Conservation (phyloP, 2,329 filamentous ascomycete species). For the Exophiala bonariae region DNA sequence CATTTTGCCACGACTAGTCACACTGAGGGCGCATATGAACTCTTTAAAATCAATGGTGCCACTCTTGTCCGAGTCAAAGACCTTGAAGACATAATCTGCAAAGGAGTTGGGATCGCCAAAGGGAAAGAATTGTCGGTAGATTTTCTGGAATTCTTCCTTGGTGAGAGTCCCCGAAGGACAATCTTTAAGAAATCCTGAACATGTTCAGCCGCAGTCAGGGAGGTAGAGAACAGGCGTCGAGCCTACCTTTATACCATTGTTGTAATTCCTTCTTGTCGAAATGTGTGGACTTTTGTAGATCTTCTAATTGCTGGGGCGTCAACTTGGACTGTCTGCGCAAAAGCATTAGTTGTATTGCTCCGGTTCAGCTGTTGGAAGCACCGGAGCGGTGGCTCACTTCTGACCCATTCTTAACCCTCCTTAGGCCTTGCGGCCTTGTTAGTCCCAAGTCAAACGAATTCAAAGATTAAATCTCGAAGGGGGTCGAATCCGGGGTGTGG, state of each 20-base stretch:
- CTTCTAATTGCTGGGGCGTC: slow-evolving; percentile 89
- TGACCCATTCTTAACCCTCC: slow-evolving; percentile 23
- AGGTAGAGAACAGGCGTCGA: not conserved
- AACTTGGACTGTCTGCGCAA: slow-evolving; percentile 87
- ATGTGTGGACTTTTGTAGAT: slow-evolving; percentile 94
- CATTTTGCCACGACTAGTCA: slow-evolving; percentile 97
- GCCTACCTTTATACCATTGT: slow-evolving; percentile 98
- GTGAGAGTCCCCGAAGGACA: slow-evolving; percentile 95
- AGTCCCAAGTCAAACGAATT: not conserved
- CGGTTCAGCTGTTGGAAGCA: not conserved
- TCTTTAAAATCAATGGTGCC: slow-evolving; percentile 99
- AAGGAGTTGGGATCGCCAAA: slow-evolving; percentile 97
- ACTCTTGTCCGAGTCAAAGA: slow-evolving; percentile 96
- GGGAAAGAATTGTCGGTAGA: slow-evolving; percentile 99
- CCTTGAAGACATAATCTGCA: slow-evolving; percentile 98
- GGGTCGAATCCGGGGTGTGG: too few relatives aligned
- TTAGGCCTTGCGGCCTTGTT: slow-evolving; percentile 18
- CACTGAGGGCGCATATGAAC: slow-evolving; percentile 96
- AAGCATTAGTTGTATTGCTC: not conserved
- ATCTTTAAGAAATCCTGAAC: slow-evolving; percentile 73
- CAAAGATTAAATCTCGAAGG: too few relatives aligned
- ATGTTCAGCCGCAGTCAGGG: slow-evolving; percentile 9
- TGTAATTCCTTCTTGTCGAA: slow-evolving; percentile 99
- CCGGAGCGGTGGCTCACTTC: slow-evolving; percentile 14
- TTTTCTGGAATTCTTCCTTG: slow-evolving; percentile 99